Conservation (phyloP, 129 eudicot genomes). For the Ambrosia artemisiifolia region DNA sequence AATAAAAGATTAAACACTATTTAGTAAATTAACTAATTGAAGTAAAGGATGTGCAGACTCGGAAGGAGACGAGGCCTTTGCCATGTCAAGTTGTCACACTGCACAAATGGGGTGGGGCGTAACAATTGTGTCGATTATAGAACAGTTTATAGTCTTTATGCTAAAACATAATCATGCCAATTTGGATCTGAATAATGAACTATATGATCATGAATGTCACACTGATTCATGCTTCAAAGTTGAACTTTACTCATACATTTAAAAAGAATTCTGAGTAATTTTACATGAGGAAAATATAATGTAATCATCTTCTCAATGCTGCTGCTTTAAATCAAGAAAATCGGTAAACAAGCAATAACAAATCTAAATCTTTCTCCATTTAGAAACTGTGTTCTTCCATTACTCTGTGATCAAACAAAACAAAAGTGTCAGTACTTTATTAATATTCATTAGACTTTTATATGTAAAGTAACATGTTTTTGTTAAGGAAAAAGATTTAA, state of each 20-base stretch:
- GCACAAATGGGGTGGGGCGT: too few relatives aligned
- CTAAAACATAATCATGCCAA: neutral
- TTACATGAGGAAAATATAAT: conserved; percentile 9
- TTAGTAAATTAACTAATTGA: too few relatives aligned
- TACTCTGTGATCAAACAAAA: conserved; percentile 50
- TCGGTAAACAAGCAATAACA: conserved; percentile 47
- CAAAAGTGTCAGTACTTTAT: conserved; percentile 25
- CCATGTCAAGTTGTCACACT: too few relatives aligned
- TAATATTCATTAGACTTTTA: neutral
- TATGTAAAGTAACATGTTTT: neutral
- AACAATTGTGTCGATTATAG: neutral
- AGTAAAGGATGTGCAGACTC: too few relatives aligned
- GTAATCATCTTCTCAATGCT: neutral
- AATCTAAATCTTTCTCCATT: conserved; percentile 44
- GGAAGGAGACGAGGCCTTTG: too few relatives aligned
- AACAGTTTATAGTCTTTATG: neutral
- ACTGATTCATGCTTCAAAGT: neutral
- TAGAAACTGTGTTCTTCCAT: conserved; percentile 41
- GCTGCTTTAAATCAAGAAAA: conserved; percentile 29
- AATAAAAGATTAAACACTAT: too few relatives aligned
- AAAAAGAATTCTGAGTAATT: conserved; percentile 22
- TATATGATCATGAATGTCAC: conserved; percentile 12
- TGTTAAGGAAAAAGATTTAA: too few relatives aligned
- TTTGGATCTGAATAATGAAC: conserved; percentile 7
- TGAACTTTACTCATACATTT: conserved; percentile 12